Base-by-base conservation (phyloP, 805 yeast species). In the Hanseniaspora nectarophila region DNA sequence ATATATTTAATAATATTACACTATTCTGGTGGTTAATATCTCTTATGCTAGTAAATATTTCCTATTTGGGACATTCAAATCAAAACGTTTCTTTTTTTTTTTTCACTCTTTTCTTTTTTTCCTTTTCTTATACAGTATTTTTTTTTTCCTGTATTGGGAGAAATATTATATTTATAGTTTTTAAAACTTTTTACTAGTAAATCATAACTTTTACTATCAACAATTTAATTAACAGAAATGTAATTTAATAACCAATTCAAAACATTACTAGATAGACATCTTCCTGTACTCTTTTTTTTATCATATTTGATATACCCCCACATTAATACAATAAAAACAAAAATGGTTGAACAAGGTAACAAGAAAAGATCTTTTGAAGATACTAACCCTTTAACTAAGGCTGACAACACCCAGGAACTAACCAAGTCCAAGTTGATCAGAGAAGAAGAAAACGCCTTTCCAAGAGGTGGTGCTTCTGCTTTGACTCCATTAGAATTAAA, bases 391-490 rank as follows among this genome's bases (percentile, higher is more conserved):
- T 59, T 71, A 38, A 58, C 63, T 28, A 67, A 72, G 54, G 65
- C 68, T 56, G 74, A 70, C 58, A 58, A 61, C n/a, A 69, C 74
- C 3, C 56, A 56, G 52, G 70, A 65, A 21, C 73, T 73, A 37
- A 53, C 59, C 20, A 57, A 56, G 20, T 69, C 75, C 21, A 60
- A 72, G 21, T 56, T 73, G 21, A 60, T 68, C 32, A 64, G 67
- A 45, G 59, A 58, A 32, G 60, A 65, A 39, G 71, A 68, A 38
- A 66, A 65, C 23, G 64, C 76, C 16, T 92, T 92, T 64, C 98
- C 98, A 47, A 84, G 99, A 78, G 98, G 98, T 60, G 98, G 98
- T 47, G 79, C 82, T 12, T 77, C 90, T 26, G 85, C 80, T 24
- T 74, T 92, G 61, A 78, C 95, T 3, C 88, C 97, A 6, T 70